Percentiles rank a stretch among this genome's conserved stretches.
These are phyloP conservation scores for Aspergillus sergii DNA, from an alignment of 2,329 filamentous ascomycete species.

Conservation along the genomic window DNA sequence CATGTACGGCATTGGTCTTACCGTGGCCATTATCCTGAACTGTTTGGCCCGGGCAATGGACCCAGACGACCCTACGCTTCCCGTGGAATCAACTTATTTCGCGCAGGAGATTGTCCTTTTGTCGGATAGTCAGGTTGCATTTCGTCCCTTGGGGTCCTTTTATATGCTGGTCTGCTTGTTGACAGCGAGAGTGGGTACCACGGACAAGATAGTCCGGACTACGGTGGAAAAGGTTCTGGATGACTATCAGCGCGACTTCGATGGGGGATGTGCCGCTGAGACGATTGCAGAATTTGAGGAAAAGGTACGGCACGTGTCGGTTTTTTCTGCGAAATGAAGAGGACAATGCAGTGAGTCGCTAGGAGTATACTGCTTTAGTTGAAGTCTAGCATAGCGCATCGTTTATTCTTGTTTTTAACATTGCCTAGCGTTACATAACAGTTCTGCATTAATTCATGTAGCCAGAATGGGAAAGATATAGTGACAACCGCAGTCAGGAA, in stretches of 20 bases:
- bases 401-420: background rate
- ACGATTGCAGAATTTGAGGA: background rate
- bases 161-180: conserved; percentile 33
- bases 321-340: too few relatives aligned
- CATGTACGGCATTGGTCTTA: conserved; percentile 35
- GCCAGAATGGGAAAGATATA: background rate
- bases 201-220: conserved; percentile 19
- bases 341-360: background rate
- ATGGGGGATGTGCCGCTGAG: background rate
- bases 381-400: background rate
- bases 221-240: conserved; percentile 21
- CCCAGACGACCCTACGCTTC: conserved; percentile 19
- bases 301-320: background rate
- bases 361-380: too few relatives aligned
- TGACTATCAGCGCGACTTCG: conserved; percentile 32
- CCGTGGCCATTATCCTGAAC: conserved; percentile 35
- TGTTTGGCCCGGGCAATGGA: conserved; percentile 35
- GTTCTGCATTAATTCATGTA: background rate
- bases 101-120: conserved; percentile 32
- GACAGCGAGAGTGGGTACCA: conserved; percentile 27
- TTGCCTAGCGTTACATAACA: background rate
- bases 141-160: conserved; percentile 36
- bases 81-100: conserved; percentile 24
- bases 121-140: conserved; percentile 26
- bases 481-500: background rate